Conservation (phyloP, 768 basidiomycete genomes). For the Candolleomyces efflorescens region DNA sequence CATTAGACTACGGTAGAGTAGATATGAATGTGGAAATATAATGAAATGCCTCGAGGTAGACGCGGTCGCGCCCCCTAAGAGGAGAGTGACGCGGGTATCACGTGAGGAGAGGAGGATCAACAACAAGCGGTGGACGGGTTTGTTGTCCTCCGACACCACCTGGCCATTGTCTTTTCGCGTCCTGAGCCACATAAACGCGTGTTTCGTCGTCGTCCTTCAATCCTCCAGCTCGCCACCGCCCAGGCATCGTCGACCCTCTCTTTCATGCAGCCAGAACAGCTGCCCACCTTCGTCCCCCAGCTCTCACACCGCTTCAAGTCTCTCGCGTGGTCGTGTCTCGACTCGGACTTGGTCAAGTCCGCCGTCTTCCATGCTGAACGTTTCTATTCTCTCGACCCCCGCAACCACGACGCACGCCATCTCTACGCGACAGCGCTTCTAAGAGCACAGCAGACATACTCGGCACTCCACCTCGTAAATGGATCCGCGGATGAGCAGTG, state of each 20-base stretch:
- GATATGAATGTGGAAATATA: background rate
- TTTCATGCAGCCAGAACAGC: slow-evolving; percentile 54
- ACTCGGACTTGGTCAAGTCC: slow-evolving; percentile 71
- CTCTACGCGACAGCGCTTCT: slow-evolving; percentile 79
- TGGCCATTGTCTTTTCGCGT: slow-evolving; percentile 2
- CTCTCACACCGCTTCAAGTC: slow-evolving; percentile 66
- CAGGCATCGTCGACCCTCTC: slow-evolving; percentile 9
- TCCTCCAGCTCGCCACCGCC: background rate
- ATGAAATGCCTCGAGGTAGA: background rate
- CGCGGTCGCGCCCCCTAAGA: background rate
- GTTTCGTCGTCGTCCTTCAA: background rate
- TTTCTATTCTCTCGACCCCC: slow-evolving; percentile 66
- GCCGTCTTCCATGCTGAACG: slow-evolving; percentile 90
- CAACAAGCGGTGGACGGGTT: background rate
- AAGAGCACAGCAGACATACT: slow-evolving; percentile 64
- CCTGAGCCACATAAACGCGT: background rate
- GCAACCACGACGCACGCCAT: slow-evolving; percentile 78
- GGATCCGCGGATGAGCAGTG: slow-evolving; percentile 57
- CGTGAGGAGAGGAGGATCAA: background rate
- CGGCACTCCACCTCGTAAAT: slow-evolving; percentile 69
- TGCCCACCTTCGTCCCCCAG: slow-evolving; percentile 46
- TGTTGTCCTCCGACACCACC: too few relatives aligned
- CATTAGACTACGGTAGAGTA: slow-evolving; percentile 38
- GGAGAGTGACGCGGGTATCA: background rate
- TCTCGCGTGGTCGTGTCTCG: slow-evolving; percentile 81